These are phyloP conservation scores for Vitellaria paradoxa DNA, from an alignment of 179 eudicot species.

Conservation along the genomic window DNA sequence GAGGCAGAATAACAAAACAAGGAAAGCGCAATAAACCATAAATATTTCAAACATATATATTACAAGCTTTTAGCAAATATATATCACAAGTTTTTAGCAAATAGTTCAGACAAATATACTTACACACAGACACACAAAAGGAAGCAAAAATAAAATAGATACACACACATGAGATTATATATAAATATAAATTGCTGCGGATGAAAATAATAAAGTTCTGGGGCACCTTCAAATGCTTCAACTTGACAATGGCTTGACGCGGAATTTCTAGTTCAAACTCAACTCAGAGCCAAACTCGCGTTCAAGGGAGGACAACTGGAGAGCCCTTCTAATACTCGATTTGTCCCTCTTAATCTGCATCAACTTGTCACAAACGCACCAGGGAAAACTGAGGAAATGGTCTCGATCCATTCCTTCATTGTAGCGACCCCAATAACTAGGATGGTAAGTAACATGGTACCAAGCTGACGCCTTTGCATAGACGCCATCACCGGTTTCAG, in stretches of 20 bases:
- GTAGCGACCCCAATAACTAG: conserved; percentile 50
- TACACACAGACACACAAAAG: neutral
- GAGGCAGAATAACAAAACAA: no score
- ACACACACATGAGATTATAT: neutral
- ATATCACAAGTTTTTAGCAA: neutral
- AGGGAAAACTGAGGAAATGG: conserved; percentile 80
- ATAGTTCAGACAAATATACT: no score
- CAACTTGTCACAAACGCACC: conserved; percentile 79
- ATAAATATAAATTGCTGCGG: no score
- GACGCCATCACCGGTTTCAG: conserved; percentile 23
- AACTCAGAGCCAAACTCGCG: conserved; percentile 14
- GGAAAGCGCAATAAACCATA: no score
- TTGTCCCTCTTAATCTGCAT: conserved; percentile 58
- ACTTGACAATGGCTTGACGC: neutral
- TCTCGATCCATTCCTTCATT: conserved; percentile 56
- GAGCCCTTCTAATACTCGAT: conserved; percentile 7
- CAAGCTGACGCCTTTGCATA: conserved; percentile 86
- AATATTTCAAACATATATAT: no score
- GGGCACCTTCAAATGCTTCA: neutral
- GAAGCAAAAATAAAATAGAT: neutral
- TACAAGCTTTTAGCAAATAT: no score
- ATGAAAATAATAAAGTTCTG: no score
- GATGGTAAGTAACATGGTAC: conserved; percentile 82
- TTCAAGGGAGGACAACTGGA: conserved; percentile 17
- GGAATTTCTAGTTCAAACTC: conserved; percentile 20